Evolutionary conservation across 805 yeast genomes (phyloP), one percentile per base, ranked within the genome.

Genomic region (Schwanniomyces vanrijiae): DNA sequence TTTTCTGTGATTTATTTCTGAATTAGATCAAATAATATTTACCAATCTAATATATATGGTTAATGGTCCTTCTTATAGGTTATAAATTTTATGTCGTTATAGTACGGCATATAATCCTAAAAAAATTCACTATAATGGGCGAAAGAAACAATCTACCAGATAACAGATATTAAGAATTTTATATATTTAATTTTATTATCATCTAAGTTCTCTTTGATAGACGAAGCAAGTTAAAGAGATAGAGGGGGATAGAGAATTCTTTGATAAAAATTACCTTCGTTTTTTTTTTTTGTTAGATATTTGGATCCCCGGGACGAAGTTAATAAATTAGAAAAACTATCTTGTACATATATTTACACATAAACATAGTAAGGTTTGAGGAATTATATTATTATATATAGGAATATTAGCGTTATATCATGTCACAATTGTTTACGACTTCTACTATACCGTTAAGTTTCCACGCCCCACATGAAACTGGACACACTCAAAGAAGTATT

Each of bases 401-500:
- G 29, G 10, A 26, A 26, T 10, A 26, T 24, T 26, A 26, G 29
- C 29, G 13, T 26, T 25, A 19, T 37, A 40, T 14, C 31, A 62
- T 62, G 68, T 50, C 66, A 45, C 58, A 61, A 47, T 37, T 54
- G 26, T 60, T 51, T 40, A 60, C 69, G 16, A 57, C 72, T 28
- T 65, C 71, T 16, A 62, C 73, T 16, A 65, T 68, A 51, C 73
- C 73, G 53, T 55, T 67, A 49, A 61, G 63, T 37, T 68, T 61
- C 42, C 64, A 60, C 13, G 61, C 59, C 14, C 61, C 56, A 28
- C 64, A 61, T 42, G 61, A 62, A 19, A 47, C 35, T n/a, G 46
- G 46, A 13, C 44, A 38, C 14, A 47, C 47, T 45, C 41, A 25
- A 34, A 33, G 43, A 20, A 26, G 33, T 13, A 25, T 40, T 21